Evolutionary conservation across 257 asterid genomes (phyloP).

Genomic region (Coffea canephora): DNA sequence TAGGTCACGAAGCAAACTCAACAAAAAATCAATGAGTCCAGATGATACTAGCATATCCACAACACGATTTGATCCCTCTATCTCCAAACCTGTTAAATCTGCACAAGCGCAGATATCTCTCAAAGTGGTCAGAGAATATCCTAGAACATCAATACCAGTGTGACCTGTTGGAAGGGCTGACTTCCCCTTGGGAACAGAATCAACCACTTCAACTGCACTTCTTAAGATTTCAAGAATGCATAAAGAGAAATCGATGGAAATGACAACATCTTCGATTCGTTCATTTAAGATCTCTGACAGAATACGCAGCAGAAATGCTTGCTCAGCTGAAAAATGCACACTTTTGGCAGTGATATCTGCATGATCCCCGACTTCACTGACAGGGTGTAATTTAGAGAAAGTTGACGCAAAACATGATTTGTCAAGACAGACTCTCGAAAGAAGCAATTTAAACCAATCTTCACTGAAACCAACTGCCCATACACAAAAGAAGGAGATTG

Average conservation of each 20-base stretch:
- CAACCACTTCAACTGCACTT: slow-evolving; percentile 38
- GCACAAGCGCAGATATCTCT: slow-evolving; percentile 65
- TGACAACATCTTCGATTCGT: slow-evolving; percentile 35
- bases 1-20: slow-evolving; percentile 49
- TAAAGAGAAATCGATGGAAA: slow-evolving; percentile 40
- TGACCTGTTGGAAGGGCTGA: slow-evolving; percentile 62
- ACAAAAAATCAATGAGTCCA: slow-evolving; percentile 60
- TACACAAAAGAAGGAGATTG: slow-evolving; percentile 10
- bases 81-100: slow-evolving; percentile 21
- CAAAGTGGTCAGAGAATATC: slow-evolving; percentile 61
- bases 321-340: slow-evolving; percentile 41
- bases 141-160: slow-evolving; percentile 56
- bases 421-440: slow-evolving; percentile 59
- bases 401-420: slow-evolving; percentile 33
- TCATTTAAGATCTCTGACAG: slow-evolving; percentile 57
- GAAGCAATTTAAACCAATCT: slow-evolving; percentile 61
- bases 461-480: slow-evolving; percentile 67
- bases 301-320: slow-evolving; percentile 50
- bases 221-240: slow-evolving; percentile 42
- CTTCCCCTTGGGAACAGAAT: slow-evolving; percentile 41
- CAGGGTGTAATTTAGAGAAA: slow-evolving; percentile 45
- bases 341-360: slow-evolving; percentile 15
- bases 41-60: slow-evolving; percentile 46
- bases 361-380: slow-evolving; percentile 15
- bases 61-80: slow-evolving; percentile 30